These are phyloP conservation scores for Penicillium argentinense DNA, from an alignment of 495 filamentous ascomycete genomes.

Conservation along the genomic window DNA sequence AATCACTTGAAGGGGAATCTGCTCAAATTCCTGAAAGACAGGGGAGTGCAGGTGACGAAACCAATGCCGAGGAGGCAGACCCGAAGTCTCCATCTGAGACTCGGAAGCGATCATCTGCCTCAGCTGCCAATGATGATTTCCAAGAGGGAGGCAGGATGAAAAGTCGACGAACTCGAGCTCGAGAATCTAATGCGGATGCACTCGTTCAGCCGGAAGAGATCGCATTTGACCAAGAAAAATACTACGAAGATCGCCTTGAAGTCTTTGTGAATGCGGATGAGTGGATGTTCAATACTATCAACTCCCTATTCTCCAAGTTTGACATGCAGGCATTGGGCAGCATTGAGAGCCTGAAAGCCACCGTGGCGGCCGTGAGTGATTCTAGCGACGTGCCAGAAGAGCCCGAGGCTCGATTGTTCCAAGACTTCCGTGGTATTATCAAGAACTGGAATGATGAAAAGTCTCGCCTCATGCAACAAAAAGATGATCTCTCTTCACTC, in stretches of 20 bases:
- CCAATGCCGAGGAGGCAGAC: slow-evolving; percentile 31
- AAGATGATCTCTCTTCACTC: slow-evolving; percentile 52
- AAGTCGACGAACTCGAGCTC: slow-evolving; percentile 79
- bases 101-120: slow-evolving; percentile 53
- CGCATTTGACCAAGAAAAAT: slow-evolving; percentile 63
- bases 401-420: slow-evolving; percentile 34
- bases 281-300: slow-evolving; percentile 69
- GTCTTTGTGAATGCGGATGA: slow-evolving; percentile 69
- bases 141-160: slow-evolving; percentile 64
- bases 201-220: slow-evolving; percentile 50
- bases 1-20: slow-evolving; percentile 38
- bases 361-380: slow-evolving; percentile 18
- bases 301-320: slow-evolving; percentile 64
- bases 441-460: slow-evolving; percentile 60
- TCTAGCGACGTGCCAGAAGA: slow-evolving; percentile 17
- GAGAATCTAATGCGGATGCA: slow-evolving; percentile 65
- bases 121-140: slow-evolving; percentile 49
- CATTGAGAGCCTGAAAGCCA: slow-evolving; percentile 39
- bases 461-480: slow-evolving; percentile 54
- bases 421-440: slow-evolving; percentile 56
- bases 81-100: slow-evolving; percentile 26
- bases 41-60: slow-evolving; percentile 19
- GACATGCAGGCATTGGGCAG: slow-evolving; percentile 55
- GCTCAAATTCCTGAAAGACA: slow-evolving; percentile 20
- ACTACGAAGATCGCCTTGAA: slow-evolving; percentile 70